Evolutionary conservation across 768 basidiomycete genomes (phyloP), one percentile per base, ranked within the genome.

Genomic region (Hypsizygus marmoreus): DNA sequence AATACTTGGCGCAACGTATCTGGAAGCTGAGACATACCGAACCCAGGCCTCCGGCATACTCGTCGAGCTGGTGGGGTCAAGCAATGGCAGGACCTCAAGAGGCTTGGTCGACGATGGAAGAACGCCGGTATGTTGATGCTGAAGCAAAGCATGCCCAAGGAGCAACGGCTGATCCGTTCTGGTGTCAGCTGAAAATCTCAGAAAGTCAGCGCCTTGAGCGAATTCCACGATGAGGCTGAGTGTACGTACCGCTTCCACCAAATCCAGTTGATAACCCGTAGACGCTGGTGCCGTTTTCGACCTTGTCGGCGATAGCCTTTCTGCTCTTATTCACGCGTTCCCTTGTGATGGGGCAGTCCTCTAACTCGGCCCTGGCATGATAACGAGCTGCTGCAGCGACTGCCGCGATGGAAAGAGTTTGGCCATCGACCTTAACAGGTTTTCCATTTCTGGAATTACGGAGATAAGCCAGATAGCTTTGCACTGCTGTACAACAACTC

Each of bases 1-100:
- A 69, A 66, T 19, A 74, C 69, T 65, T 71, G 70, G 53, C 14
- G 63, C 56, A 4, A 55, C 64, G 69, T 1, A 62, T 56, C 13
- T 43, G 51, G 14, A 57, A n/a, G 23, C 51, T 46, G 13, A 47
- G 47, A 59, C 60, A 40, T 51, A 74, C 73, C 90, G 80, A 35
- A 92, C 91, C 88, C 92, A 93, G 3, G 91, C 71, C 51, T 88
- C 84, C 2, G 91, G 91, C 88, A 94, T 92, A 40, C 72, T 79
- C 24, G 81, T 81, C 9, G 84, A 79, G 28, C 77, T 69, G 9
- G 73, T 70, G 0, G 85, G 84, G 54, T 91, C 88, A 13, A 79
- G 72, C 20, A 91, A 75, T 8, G 90, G 85, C 4, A 91, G 70
- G 13, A 69, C 69, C 35, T 72, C 56, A 5, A 71, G 72, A 5